phyloP scores from a whole-genome alignment of 176 grass and related monocot species.

The Thinopyrum elongatum region DNA sequence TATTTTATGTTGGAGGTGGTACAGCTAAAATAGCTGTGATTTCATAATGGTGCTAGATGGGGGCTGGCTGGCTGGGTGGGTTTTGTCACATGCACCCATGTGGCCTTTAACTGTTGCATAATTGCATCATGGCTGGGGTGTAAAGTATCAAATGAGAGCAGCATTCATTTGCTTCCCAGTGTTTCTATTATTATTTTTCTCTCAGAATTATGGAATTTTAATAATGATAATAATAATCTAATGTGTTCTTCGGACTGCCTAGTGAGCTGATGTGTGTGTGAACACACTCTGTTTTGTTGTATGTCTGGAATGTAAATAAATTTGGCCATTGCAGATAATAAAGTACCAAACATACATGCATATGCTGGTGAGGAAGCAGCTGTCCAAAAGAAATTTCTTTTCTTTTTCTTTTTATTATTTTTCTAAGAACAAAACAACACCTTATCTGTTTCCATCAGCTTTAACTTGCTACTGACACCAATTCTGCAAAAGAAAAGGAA shows the following conservation, averaged over 20 bases:
- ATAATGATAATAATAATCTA: neutral
- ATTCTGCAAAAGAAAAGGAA: neutral
- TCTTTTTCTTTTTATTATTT: neutral
- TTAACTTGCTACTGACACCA: neutral
- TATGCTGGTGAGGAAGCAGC: neutral
- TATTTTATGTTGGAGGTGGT: neutral
- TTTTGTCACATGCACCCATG: conserved; percentile 21
- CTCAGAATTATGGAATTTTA: neutral
- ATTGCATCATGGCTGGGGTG: neutral
- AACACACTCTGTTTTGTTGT: neutral
- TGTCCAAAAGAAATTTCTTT: neutral
- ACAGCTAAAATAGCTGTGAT: conserved; percentile 2
- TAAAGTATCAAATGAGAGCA: neutral
- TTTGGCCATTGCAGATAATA: neutral
- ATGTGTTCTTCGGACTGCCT: neutral
- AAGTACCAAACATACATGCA: neutral
- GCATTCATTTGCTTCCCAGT: neutral
- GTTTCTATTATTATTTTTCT: no score
- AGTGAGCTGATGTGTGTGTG: neutral
- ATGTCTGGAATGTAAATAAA: neutral
- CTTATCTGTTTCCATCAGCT: neutral
- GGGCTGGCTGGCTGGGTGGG: neutral
- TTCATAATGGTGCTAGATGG: neutral
- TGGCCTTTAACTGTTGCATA: neutral
- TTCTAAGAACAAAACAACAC: neutral